Base-by-base conservation (phyloP, 805 yeast genomes). In the Wickerhamomyces queroliae region DNA sequence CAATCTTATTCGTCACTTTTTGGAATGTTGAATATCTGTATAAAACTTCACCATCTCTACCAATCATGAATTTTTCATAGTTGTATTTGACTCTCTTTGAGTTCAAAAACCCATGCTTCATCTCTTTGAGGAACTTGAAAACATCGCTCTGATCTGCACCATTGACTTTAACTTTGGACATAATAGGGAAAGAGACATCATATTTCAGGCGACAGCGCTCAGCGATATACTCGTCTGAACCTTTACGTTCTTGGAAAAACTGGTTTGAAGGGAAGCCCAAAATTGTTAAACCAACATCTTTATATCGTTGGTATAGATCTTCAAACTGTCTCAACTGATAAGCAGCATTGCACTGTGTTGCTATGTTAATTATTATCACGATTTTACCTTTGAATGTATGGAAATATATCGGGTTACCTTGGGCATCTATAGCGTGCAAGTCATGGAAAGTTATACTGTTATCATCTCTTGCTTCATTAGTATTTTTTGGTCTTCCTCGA, bases 261-360 rank as follows among this genome's bases (percentile, higher is more conserved):
- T 88, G 96, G 64, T 87, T 85, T 63, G 96, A 86, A 24, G 97
- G 97, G 73, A 89, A 88, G 0, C 89, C 96, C 26, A 89, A 47
- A 20, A 89, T 70, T 33, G 65, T 77, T 19, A 90, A 66, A 1
- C 86, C 95, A 45, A 72, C 55, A 36, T 72, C 76, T 38, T 72
- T 63, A 63, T 81, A 84, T 56, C 78, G 77, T 44, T 78, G 64
- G 64, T 86, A 79, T 12, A 89, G 62, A 30, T 59, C 64, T 62
- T 89, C 90, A 26, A 89, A 64, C 38, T 80, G 91, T 38, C 69
- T 64, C 59, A 83, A 83, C 60, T 88, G 95, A 41, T 84, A 80
- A 4, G 93, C 80, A 63, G 78, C 79, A 5, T 78, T 80, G 59
- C 95, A 87, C 62, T 86, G 83, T 47, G 95, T 82, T 7, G 96